These are phyloP conservation scores for Sphenostylis stenocarpa DNA, from an alignment of 306 rosid species.

Conservation along the genomic window DNA sequence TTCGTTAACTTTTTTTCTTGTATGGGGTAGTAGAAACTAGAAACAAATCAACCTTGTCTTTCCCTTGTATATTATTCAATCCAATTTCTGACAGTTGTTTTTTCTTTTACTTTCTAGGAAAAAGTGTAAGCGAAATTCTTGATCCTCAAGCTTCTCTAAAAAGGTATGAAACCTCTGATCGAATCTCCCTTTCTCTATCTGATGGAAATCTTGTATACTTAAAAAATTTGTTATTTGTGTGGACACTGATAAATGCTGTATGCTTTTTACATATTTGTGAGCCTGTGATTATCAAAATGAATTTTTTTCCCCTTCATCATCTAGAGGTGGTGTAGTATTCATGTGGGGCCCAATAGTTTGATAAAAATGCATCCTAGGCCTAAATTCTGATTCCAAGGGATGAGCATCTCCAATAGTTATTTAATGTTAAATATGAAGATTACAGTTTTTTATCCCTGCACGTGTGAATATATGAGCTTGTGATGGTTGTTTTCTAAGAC, in stretches of 20 bases:
- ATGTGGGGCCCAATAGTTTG: not conserved
- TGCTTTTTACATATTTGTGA: not conserved
- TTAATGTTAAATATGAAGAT: not conserved
- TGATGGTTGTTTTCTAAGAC: conserved; percentile 8
- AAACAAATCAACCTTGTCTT: not conserved
- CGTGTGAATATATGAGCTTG: not conserved
- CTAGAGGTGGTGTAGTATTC: not conserved
- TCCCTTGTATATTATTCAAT: not conserved
- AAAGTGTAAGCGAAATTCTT: not conserved
- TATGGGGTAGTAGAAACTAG: not conserved
- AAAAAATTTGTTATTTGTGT: not conserved
- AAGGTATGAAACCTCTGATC: not conserved
- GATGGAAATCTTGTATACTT: not conserved
- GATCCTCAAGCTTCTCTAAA: not conserved
- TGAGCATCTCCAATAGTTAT: not conserved
- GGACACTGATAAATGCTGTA: not conserved
- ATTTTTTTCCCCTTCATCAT: conserved; percentile 6
- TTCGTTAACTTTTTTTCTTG: not conserved
- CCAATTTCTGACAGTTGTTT: not conserved
- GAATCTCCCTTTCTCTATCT: too few relatives aligned
- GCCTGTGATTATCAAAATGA: not conserved
- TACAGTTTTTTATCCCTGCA: not conserved
- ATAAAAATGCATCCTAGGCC: not conserved
- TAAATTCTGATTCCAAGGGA: not conserved
- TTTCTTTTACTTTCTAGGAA: not conserved